Evolutionary conservation across 257 asterid species (phyloP).

Genomic region (Nicotiana knightiana): DNA sequence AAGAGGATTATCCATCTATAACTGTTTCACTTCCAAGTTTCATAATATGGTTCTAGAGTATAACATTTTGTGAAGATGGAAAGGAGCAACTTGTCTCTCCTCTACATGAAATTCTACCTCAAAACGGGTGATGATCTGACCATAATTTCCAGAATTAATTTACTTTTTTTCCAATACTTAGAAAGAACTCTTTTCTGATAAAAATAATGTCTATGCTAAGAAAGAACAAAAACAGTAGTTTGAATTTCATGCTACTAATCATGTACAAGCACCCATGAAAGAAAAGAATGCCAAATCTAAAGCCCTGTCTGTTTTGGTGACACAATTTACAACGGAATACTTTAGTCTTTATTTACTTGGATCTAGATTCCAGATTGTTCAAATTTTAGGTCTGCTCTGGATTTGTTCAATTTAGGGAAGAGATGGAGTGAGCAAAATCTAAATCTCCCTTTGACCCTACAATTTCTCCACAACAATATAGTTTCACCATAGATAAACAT

Average conservation of each 20-base stretch:
- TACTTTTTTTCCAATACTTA: not conserved
- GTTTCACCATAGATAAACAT: not conserved
- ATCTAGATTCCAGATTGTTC: not conserved
- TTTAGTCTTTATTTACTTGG: not conserved
- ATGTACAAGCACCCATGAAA: not conserved
- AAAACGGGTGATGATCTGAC: not conserved
- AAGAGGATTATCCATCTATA: not conserved
- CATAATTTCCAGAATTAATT: not conserved
- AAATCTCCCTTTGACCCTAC: not conserved
- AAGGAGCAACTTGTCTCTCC: not conserved
- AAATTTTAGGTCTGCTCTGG: not conserved
- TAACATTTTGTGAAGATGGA: not conserved
- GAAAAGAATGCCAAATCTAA: not conserved
- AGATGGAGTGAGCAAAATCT: not conserved
- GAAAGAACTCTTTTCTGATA: not conserved
- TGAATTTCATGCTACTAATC: not conserved
- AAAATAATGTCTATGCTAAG: not conserved
- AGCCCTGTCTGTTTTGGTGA: not conserved
- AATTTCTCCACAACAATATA: not conserved
- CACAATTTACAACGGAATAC: not conserved
- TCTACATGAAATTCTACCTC: not conserved
- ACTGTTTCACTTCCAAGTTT: not conserved
- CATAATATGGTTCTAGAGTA: not conserved
- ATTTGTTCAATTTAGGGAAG: conserved; percentile 1
- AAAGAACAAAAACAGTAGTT: not conserved